Evolutionary conservation across 2,329 filamentous ascomycete genomes (phyloP).

Genomic region (Rutstroemia sydowiana): DNA sequence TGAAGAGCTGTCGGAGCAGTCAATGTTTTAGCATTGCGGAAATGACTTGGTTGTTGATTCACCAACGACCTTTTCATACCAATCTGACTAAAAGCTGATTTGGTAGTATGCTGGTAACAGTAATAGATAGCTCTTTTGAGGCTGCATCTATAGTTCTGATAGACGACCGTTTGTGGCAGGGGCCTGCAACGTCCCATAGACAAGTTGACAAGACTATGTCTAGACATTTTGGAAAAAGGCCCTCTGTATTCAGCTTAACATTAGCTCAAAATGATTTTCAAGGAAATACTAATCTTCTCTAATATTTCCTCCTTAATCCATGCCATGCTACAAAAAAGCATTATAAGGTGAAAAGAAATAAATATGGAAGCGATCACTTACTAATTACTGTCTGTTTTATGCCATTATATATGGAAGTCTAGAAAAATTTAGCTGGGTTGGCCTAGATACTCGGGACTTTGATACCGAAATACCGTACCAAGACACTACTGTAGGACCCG

Average conservation of each 20-base stretch:
- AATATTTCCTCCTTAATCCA: too few relatives aligned
- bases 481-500: too few relatives aligned
- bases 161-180: neutral
- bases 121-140: neutral
- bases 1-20: neutral
- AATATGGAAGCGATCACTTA: too few relatives aligned
- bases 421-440: too few relatives aligned
- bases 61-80: neutral
- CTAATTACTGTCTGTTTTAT: too few relatives aligned
- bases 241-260: neutral
- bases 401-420: too few relatives aligned
- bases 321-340: too few relatives aligned
- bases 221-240: constrained; percentile 1
- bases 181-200: constrained; percentile 10
- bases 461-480: too few relatives aligned
- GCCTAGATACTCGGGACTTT: too few relatives aligned
- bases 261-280: too few relatives aligned
- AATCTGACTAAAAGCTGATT: neutral
- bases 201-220: constrained; percentile 8
- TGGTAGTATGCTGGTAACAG: neutral
- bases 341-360: too few relatives aligned
- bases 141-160: neutral
- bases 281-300: too few relatives aligned
- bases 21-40: neutral
- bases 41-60: neutral